Evolutionary conservation across 495 filamentous ascomycete genomes (phyloP).

Genomic region (Aspergillus saccharolyticus): DNA sequence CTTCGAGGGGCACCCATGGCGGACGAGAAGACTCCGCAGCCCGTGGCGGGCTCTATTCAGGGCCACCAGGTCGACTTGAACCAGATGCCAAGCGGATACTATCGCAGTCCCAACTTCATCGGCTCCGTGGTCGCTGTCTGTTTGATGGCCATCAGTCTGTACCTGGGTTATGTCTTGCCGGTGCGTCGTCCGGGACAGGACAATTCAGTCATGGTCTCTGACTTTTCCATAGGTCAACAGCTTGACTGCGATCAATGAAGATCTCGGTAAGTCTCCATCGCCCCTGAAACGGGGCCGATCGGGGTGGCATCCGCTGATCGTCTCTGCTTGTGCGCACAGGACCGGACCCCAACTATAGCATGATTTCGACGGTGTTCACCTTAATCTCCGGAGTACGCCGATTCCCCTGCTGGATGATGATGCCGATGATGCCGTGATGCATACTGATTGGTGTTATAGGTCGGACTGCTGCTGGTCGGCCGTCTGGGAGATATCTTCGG

Average conservation of each 20-base stretch:
- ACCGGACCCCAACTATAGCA: constrained; percentile 4
- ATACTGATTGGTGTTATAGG: constrained; percentile 6
- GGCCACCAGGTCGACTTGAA: constrained; percentile 6
- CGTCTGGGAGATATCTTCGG: constrained; percentile 52
- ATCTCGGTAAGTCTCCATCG: neutral
- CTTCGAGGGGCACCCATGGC: neutral
- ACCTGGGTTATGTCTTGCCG: constrained; percentile 19
- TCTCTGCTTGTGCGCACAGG: neutral
- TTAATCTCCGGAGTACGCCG: neutral
- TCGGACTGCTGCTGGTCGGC: constrained; percentile 38
- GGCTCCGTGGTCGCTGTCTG: constrained; percentile 19
- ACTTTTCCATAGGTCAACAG: neutral
- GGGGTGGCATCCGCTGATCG: neutral
- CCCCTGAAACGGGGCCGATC: neutral
- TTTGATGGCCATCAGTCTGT: constrained; percentile 23
- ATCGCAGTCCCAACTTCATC: constrained; percentile 20
- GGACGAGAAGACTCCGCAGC: neutral
- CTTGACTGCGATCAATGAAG: constrained; percentile 5
- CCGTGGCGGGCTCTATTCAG: neutral
- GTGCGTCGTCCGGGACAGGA: neutral
- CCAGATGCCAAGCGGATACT: constrained; percentile 18
- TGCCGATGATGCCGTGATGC: neutral
- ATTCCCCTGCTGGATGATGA: neutral
- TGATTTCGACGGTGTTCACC: constrained; percentile 3
- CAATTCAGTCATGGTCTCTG: neutral